A percentile compares a stretch with the other conserved stretches of the same genome.
Conservation (phyloP, 2,329 filamentous ascomycete genomes). For the Aspergillus clavatus region DNA sequence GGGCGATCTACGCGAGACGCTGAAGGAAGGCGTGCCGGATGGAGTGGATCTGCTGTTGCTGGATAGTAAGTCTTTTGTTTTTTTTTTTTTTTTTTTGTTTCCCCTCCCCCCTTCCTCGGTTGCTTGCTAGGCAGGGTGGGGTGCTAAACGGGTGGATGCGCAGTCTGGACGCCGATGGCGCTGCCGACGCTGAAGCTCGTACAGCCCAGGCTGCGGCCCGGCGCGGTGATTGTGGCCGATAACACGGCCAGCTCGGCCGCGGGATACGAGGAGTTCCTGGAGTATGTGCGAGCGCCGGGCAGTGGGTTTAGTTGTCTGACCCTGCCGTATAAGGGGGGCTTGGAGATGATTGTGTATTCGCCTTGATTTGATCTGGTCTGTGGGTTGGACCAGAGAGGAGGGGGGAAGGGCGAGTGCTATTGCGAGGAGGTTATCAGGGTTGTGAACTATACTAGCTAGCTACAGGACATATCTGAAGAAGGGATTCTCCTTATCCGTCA, state of each 20-base stretch:
- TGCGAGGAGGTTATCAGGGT: too few species aligned
- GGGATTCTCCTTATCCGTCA: constrained; percentile 65
- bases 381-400: too few species aligned
- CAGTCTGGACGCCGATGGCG: constrained; percentile 55
- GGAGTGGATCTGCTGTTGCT: constrained; percentile 55
- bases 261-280: constrained; percentile 47
- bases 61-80: constrained; percentile 51
- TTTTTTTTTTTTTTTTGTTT: too few species aligned
- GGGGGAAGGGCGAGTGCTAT: too few species aligned
- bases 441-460: too few species aligned
- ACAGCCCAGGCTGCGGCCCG: constrained; percentile 41
- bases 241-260: constrained; percentile 41
- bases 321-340: constrained; percentile 46
- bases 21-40: constrained; percentile 43
- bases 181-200: constrained; percentile 50
- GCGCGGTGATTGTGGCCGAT: constrained; percentile 48
- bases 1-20: constrained; percentile 54
- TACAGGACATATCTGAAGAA: constrained; percentile 60
- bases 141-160: background rate
- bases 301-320: constrained; percentile 50
- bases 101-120: too few species aligned
- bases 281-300: constrained; percentile 41
- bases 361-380: background rate
- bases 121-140: too few species aligned
- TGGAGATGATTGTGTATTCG: constrained; percentile 43